Base-by-base conservation (phyloP, 2,329 filamentous ascomycete genomes). In the Cladophialophora yegresii region DNA sequence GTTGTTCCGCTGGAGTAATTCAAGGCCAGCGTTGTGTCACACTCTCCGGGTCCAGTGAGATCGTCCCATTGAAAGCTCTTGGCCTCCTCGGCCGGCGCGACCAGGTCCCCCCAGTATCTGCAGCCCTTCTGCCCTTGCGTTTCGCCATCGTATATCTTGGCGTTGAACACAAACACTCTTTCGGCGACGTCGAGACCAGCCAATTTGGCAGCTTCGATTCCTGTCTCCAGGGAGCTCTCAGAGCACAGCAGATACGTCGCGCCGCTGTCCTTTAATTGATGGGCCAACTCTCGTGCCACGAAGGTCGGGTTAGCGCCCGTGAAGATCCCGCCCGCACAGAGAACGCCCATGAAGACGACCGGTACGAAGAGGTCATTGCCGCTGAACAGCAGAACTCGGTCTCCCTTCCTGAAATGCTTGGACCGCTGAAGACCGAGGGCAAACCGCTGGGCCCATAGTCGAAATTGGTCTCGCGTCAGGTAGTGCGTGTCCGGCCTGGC, bases 1-100 rank as follows among this genome's bases (percentile, higher is more conserved):
- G 92, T 96, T 0, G 89, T 93, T 10, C 91, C 79, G 56, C 74
- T 76, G 68, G 86, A 90, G 77, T 93, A 96, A 76, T 96, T 95
- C 67, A 96, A 83, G 26, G 86, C 88, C 69, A 88, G 45, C 5
- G 66, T 69, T 1, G 32, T 67, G 61, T 82, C 70, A 26, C 77
- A 75, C 63, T 81, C 81, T 1, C 85, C 77, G 47, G 83, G 79
- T 0, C 77, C 75, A 0, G 80, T 61, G 10, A 69, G 58, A 62
- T 68, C 63, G 47, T 69, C 66, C 70, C 71, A 72, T 47, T 56
- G 54, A 56, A 68, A 72, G 6, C 45, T 50, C 26, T 72, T 54
- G 26, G 66, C 70, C 26, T 72, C 69, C 50, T 64, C 56, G 8
- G 61, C 62, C 1, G 65, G 56, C 4, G 66, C 67, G 20, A 72